Conservation (phyloP, 2,329 filamentous ascomycete genomes). For the Ceratocystis colombiana region DNA sequence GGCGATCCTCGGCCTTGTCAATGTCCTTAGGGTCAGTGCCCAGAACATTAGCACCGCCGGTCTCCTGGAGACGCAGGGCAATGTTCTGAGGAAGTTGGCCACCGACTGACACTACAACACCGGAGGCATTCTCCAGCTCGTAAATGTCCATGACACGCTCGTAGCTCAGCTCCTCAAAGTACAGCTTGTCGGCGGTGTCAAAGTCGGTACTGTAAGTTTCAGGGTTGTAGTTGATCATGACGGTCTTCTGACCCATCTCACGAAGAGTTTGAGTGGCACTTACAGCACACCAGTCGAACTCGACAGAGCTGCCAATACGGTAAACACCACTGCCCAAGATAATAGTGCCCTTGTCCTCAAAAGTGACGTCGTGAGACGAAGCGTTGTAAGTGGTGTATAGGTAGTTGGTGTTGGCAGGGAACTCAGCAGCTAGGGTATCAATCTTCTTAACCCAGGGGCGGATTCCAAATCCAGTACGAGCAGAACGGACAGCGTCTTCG, state of each 20-base stretch:
- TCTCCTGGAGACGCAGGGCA: constrained; percentile 83
- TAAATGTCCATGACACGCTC: constrained; percentile 99
- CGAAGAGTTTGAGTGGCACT: constrained; percentile 75
- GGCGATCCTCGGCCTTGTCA: constrained; percentile 93
- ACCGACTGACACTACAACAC: constrained; percentile 90
- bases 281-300: constrained; percentile 98
- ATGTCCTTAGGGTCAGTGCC: constrained; percentile 91
- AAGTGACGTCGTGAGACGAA: constrained; percentile 81
- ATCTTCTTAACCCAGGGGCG: constrained; percentile 72
- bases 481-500: constrained; percentile 81
- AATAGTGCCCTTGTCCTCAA: constrained; percentile 82
- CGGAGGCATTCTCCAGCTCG: constrained; percentile 73
- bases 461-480: constrained; percentile 77
- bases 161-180: constrained; percentile 94
- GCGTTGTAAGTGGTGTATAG: constrained; percentile 98
- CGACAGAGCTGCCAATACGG: constrained; percentile 92
- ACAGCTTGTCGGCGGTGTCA: constrained; percentile 80
- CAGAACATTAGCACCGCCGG: constrained; percentile 77
- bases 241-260: constrained; percentile 86
- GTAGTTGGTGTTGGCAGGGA: constrained; percentile 91
- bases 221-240: constrained; percentile 91
- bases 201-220: constrained; percentile 78
- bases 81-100: constrained; percentile 97
- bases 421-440: constrained; percentile 92
- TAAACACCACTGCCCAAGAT: constrained; percentile 93